Base-by-base conservation (phyloP, 257 asterid genomes). In the Osmanthus fragrans region DNA sequence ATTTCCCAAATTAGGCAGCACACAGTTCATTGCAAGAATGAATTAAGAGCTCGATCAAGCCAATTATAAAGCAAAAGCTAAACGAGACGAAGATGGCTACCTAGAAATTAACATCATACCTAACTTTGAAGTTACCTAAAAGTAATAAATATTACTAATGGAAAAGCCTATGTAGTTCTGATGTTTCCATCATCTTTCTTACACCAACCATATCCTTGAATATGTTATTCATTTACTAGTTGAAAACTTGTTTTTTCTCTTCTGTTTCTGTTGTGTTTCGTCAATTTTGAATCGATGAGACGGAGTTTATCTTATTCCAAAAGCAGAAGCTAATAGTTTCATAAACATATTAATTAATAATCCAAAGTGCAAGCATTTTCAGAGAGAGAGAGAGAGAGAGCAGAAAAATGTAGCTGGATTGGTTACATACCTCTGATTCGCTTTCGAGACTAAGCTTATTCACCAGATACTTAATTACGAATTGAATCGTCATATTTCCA, bases 391-490 rank as follows among this genome's bases (percentile, higher is more conserved):
- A n/a, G 39, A 25, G 45, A 10, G 39, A 12, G 2, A 79, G 13
- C 21, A 60, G 19, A 47, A 12, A 47, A 13, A 42, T 58, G 32
- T 63, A 51, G 71, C 32, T 7, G 29, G 18, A 16, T 74, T 47
- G 56, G 15, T 47, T 7, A 54, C 91, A 64, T 92, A 95, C 99
- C 99, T 95, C 96, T 66, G 98, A 93, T 85, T 93, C 99, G 73
- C 82, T 86, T 79, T 89, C 94, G 85, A 93, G 86, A 72, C 85
- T 88, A 29, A 95, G 96, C 89, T 95, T 95, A 72, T 84, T 91
- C 74, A 85, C 97, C 84, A 95, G 87, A 84, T 93, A 95, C 90
- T 91, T 95, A 39, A 87, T 85, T 30, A 95, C 97, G 76, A 95
- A 73, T 73, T 93, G 87, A 73, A 95, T 84, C 16, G 97, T 89